Evolutionary conservation across 257 asterid species (phyloP).

Genomic region (Solanum pimpinellifolium): DNA sequence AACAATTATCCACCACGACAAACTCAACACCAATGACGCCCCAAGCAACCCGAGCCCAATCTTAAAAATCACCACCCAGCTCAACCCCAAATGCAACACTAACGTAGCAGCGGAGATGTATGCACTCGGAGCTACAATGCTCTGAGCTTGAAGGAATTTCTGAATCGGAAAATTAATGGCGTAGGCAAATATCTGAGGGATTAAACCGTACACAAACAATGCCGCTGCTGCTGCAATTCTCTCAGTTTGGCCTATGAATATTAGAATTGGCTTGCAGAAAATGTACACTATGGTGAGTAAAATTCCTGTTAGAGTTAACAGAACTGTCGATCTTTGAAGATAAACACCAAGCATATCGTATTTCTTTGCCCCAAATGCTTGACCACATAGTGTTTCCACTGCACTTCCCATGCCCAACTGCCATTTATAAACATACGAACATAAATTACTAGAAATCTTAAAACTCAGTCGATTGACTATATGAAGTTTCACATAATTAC

Average conservation of each 20-base stretch:
- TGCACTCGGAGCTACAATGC: slow-evolving; percentile 5
- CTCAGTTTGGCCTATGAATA: slow-evolving; percentile 2
- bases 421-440: neutral
- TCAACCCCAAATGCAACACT: neutral
- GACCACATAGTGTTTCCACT: slow-evolving; percentile 13
- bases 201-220: neutral
- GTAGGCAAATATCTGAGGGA: slow-evolving; percentile 4
- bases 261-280: neutral
- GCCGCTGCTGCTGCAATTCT: slow-evolving; percentile 2
- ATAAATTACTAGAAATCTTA: neutral
- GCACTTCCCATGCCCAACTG: slow-evolving; percentile 17
- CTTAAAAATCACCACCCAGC: neutral
- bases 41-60: slow-evolving; percentile 1
- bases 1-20: slow-evolving; percentile 7
- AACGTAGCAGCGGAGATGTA: neutral
- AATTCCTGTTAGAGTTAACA: neutral
- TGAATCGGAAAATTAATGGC: neutral
- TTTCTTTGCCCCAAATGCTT: slow-evolving; percentile 9
- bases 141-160: slow-evolving; percentile 7
- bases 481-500: neutral
- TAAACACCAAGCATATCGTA: slow-evolving; percentile 1
- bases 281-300: neutral
- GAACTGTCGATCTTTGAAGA: slow-evolving; percentile 5
- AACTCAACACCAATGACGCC: neutral
- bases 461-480: neutral